These are phyloP conservation scores for Paramecium primaurelia DNA, from an alignment of 73 alveolate species.

Conservation along the genomic window DNA sequence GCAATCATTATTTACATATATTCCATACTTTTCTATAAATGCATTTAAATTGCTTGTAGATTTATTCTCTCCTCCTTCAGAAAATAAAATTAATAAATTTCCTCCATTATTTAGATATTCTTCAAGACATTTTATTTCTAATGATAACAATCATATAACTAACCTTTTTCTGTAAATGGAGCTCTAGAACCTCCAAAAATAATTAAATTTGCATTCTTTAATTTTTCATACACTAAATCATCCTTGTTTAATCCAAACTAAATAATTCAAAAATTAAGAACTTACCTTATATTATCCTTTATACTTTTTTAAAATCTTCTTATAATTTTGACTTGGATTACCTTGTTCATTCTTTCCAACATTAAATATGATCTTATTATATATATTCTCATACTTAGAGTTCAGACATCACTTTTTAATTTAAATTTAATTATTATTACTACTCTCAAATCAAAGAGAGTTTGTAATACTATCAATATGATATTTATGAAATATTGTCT, in stretches of 20 bases:
- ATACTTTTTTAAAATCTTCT: conserved; percentile 47
- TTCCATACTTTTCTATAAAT: conserved; percentile 86
- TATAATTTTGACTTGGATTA: conserved; percentile 25
- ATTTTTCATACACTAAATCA: conserved; percentile 62
- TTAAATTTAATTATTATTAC: background rate
- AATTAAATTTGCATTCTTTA: conserved; percentile 65
- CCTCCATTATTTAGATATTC: conserved; percentile 91
- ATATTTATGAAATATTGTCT: background rate
- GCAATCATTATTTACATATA: conserved; percentile 83
- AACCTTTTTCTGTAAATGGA: conserved; percentile 64
- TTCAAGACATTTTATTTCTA: conserved; percentile 87
- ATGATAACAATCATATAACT: background rate
- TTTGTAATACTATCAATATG: background rate
- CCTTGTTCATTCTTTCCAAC: conserved; percentile 52
- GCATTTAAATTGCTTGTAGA: conserved; percentile 87
- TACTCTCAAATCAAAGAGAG: background rate
- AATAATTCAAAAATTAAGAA: background rate
- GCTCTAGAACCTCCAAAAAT: conserved; percentile 73
- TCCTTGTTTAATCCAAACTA: conserved; percentile 58
- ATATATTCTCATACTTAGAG: background rate
- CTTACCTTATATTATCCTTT: conserved; percentile 52
- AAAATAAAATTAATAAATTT: conserved; percentile 75
- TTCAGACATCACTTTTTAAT: background rate
- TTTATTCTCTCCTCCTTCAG: conserved; percentile 96
- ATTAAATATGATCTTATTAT: conserved; percentile 40